Evolutionary conservation across 1,284 basidiomycete genomes (phyloP), one percentile per base, ranked within the genome.

Genomic region (Calocybe gambosa): DNA sequence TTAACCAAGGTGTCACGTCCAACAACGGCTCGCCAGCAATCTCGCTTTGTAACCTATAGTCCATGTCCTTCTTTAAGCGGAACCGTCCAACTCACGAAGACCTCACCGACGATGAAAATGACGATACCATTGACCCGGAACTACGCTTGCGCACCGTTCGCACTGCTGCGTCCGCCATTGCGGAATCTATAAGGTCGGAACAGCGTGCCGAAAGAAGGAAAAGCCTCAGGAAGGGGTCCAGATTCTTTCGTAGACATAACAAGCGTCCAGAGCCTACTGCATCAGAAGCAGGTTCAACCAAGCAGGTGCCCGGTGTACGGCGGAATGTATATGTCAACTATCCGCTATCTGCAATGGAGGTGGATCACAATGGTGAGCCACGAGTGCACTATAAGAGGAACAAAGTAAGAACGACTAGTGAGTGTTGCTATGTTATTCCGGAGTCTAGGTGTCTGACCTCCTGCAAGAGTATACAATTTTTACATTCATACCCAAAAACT

Each of bases 381-480:
- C 65, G 78, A 39, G 78, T 71, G 29, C 76, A 77, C 21, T 98
- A 94, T 67, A 80, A 81, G 26, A 74, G 94, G 56, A 98, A 98
- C 67, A 98, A 97, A 77, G 93, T 98, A 50, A 77, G 89, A 58
- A 97, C 94, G 37, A 89, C 86, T 55, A 95, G 88, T 90, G 64
- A 67, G 87, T 83, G 19, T 29, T 37, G 43, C 44, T 44, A 42
- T 21, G 18, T 46, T 35, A 23, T 29, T 34, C 38, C 37, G 45
- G 18, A 43, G 36, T 23, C 31, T 35, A 55, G 42, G 55, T 53
- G 50, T 49, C 44, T 42, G 37, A 25, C 58, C 43, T 18, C 28
- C 18, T 29, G 28, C 8, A 62, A 88, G 89, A 96, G 67, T 98
- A 97, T 68, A 96, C 93, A 25, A 62, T 92, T 49, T 45, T 95